A percentile compares a stretch with the other conserved stretches of the same genome.
Conservation (phyloP, 2,329 filamentous ascomycete species). For the Microcyclospora pomicola region DNA sequence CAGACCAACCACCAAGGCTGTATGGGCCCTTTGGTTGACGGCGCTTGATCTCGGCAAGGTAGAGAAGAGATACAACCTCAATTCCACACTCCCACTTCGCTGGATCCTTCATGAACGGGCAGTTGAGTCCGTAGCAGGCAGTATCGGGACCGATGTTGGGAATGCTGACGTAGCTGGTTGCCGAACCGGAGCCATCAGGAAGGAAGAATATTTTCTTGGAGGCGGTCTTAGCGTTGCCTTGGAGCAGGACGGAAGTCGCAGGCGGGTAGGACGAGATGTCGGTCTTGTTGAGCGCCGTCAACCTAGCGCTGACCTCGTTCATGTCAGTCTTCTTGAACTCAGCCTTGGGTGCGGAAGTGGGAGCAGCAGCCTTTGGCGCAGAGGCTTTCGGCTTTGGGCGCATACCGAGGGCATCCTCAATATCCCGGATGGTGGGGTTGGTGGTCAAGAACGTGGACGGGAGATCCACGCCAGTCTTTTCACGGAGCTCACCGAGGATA, state of each 20-base stretch:
- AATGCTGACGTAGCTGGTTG: conserved; percentile 54
- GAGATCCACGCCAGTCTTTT: conserved; percentile 37
- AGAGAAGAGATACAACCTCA: conserved; percentile 50
- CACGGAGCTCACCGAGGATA: conserved; percentile 37
- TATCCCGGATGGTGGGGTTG: conserved; percentile 50
- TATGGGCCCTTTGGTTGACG: conserved; percentile 53
- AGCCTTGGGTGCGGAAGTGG: conserved; percentile 10
- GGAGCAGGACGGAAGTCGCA: conserved; percentile 43
- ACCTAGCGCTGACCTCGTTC: conserved; percentile 35
- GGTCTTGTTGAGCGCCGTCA: conserved; percentile 22
- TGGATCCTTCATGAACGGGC: conserved; percentile 56
- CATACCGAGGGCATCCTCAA: conserved; percentile 50
- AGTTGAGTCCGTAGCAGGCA: conserved; percentile 46
- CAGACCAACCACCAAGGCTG: conserved; percentile 42
- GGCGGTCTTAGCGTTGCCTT: conserved; percentile 43
- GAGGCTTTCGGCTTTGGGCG: conserved; percentile 28
- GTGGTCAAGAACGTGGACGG: conserved; percentile 43
- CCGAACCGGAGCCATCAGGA: conserved; percentile 42
- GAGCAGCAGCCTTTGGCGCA: conserved; percentile 16
- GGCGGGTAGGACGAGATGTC: conserved; percentile 33
- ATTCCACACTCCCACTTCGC: conserved; percentile 53
- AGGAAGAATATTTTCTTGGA: conserved; percentile 41
- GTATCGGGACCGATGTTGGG: conserved; percentile 39
- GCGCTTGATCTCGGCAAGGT: conserved; percentile 55
- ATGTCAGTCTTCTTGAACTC: conserved; percentile 30